Evolutionary conservation across 2,329 filamentous ascomycete genomes (phyloP), one percentile per base, ranked within the genome.

Genomic region (Colletotrichum euphorbiae): DNA sequence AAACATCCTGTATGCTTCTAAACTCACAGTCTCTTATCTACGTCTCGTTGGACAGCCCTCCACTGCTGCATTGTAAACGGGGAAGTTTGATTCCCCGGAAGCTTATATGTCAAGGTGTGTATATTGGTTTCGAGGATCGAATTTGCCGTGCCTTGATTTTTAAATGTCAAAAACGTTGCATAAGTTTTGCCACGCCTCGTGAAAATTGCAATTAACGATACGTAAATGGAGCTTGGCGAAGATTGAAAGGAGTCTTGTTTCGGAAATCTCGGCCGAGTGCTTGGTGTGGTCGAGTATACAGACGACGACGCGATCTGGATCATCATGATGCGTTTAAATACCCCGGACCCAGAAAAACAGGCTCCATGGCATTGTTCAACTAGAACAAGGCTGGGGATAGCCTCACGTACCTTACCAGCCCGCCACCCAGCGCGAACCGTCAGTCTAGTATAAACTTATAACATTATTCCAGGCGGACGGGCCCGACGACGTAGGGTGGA

Each of bases 21-120:
- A 51, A n/a, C 50, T n/a, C 36, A 45, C 65, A 46, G 65, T 68
- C 40, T 59, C 56, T 46, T 65, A 33, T 65, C 58, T 48, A 15
- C 40, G 38, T 54, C 28, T 42, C 15, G 24, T 33, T 56, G 58
- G 50, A 56, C 48, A 43, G 43, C 36, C 17, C 5, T 50, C 15
- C n/a, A 28, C 21, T 58, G 28, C 55, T 54, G 36, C 17, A 36
- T 54, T 38, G n/a, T 33, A 11, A 54, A 15, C 9, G 21, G 31
- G 33, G 33, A 54, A 24, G 33, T 21, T 21, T 40, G 38, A 54
- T 54, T 54, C 15, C 28, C 17, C 12, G 9, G 36, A 13, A 38
- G 36, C 8, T 13, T 38, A 38, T 38, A 13, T 15, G 13, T 6
- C 15, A 15, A 38, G 13, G 36, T 13, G 13, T 15, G 11, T 38